These are phyloP conservation scores for Scutellaria minor DNA, from an alignment of 257 asterid species.

Conservation along the genomic window DNA sequence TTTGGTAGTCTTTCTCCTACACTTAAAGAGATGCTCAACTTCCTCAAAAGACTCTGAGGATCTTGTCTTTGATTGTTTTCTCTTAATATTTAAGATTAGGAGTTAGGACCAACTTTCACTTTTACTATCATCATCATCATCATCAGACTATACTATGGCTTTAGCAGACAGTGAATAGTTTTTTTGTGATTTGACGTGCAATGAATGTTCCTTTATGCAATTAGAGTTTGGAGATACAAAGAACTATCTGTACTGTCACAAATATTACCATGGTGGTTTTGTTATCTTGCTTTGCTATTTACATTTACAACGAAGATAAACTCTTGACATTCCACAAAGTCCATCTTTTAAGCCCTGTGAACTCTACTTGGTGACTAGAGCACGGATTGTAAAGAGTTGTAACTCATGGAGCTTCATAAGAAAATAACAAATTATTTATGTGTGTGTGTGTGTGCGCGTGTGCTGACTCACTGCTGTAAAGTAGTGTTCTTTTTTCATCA, in stretches of 20 bases:
- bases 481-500: background rate
- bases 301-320: background rate
- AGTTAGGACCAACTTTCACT: background rate
- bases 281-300: constrained; percentile 5
- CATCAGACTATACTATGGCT: background rate
- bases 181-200: background rate
- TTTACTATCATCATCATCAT: background rate
- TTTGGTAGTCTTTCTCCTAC: background rate
- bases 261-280: background rate
- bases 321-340: background rate
- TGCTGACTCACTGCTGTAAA: background rate
- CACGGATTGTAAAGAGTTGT: background rate
- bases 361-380: background rate
- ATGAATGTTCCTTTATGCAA: background rate
- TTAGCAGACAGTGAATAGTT: background rate
- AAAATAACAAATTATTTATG: too few relatives aligned
- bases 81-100: too few relatives aligned
- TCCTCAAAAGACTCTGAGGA: background rate
- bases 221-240: background rate
- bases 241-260: background rate
- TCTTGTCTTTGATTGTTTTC: too few relatives aligned
- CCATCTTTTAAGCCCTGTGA: background rate
- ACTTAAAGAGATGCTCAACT: background rate
- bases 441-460: too few relatives aligned
- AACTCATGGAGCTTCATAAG: too few relatives aligned